Conservation (phyloP, 78 protist genomes). For the Dictyostelium purpureum region DNA sequence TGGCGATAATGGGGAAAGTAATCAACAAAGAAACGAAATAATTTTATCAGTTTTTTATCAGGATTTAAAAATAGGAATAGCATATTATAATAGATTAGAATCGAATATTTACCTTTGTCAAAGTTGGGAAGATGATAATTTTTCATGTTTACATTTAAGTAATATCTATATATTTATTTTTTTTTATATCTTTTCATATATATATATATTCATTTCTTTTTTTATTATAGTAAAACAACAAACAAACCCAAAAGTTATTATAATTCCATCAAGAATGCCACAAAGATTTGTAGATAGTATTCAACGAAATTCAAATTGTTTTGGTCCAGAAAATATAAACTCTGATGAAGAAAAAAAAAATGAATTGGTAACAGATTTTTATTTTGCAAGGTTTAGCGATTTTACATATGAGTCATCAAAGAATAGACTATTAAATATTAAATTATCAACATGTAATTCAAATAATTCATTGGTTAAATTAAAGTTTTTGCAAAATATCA, state of each 20-base stretch:
- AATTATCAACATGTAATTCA: slow-evolving; percentile 7
- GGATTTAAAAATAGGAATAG: slow-evolving; percentile 33
- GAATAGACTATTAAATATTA: slow-evolving; percentile 42
- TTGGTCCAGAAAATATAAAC: background rate
- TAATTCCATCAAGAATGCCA: slow-evolving; percentile 64
- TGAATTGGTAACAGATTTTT: background rate
- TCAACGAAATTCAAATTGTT: background rate
- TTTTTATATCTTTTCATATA: background rate
- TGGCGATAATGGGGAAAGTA: background rate
- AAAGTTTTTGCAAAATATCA: background rate
- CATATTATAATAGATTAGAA: slow-evolving; percentile 24
- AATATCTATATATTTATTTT: background rate
- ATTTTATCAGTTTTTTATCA: slow-evolving; percentile 35
- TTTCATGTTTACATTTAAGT: slow-evolving; percentile 22
- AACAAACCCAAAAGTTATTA: slow-evolving; percentile 18
- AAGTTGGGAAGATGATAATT: slow-evolving; percentile 63
- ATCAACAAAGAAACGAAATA: background rate
- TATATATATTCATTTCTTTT: background rate
- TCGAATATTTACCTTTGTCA: slow-evolving; percentile 31
- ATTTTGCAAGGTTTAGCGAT: slow-evolving; percentile 11
- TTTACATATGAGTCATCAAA: slow-evolving; percentile 10
- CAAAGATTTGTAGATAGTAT: slow-evolving; percentile 19
- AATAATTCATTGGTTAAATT: background rate
- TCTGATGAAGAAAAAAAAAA: background rate
- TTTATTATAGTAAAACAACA: slow-evolving; percentile 43